These are phyloP conservation scores for Desmodesmus armatus DNA, from an alignment of 139 green algal genomes.

Conservation along the genomic window DNA sequence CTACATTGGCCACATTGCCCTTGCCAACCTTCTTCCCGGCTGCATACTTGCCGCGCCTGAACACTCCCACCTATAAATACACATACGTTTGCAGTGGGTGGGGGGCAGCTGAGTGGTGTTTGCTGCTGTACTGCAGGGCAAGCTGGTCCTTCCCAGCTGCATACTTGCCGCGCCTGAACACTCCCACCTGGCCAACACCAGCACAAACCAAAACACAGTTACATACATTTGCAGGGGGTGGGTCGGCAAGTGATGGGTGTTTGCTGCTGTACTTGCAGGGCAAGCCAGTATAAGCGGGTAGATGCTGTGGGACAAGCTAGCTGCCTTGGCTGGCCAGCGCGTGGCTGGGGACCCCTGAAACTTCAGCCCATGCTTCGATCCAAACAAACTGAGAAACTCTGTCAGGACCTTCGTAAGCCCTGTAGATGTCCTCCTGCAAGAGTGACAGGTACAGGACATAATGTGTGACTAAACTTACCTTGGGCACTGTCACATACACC, in stretches of 20 bases:
- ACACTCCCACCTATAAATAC: constrained; percentile 81
- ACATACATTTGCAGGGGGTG: no score
- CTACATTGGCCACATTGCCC: constrained; percentile 74
- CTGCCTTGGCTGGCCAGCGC: no score
- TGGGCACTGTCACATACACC: constrained; percentile 76
- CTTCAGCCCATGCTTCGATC: constrained; percentile 40
- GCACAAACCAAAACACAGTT: neutral
- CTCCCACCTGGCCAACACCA: constrained; percentile 75
- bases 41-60: constrained; percentile 83
- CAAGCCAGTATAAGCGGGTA: no score
- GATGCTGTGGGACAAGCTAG: no score
- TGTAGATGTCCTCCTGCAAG: no score
- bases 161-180: constrained; percentile 85
- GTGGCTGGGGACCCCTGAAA: neutral
- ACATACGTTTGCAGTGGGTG: neutral
- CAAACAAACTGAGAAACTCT: no score
- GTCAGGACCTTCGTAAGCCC: no score
- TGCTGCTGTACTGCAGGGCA: no score
- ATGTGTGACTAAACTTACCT: no score
- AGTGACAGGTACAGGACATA: no score
- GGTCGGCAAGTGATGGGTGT: no score
- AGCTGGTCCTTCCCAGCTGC: constrained; percentile 86
- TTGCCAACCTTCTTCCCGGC: constrained; percentile 92
- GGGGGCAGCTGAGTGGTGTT: neutral
- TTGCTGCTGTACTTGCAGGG: no score